phyloP scores from a whole-genome alignment of 805 yeast species.

The Candida koratica region DNA sequence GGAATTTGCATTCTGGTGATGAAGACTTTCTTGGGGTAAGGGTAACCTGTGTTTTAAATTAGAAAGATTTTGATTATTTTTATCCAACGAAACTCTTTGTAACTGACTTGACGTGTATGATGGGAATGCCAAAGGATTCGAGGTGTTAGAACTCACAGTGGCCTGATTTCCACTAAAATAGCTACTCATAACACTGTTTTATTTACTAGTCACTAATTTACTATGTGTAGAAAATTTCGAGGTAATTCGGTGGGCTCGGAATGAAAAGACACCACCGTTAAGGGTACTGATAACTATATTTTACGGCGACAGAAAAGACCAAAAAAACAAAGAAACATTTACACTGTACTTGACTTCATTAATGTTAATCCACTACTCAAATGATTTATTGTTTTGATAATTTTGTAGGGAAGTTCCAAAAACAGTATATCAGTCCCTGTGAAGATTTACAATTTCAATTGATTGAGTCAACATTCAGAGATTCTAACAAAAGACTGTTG shows the following conservation, averaged over 20 bases:
- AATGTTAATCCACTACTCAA: no score
- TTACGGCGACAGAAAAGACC: not conserved
- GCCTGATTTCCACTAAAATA: slow-evolving; percentile 5
- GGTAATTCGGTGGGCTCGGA: slow-evolving; percentile 7
- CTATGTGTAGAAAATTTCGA: slow-evolving; percentile 5
- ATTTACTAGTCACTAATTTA: not conserved
- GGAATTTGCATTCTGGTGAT: slow-evolving; percentile 5
- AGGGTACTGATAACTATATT: not conserved
- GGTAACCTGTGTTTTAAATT: slow-evolving; percentile 13
- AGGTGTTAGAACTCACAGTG: not conserved
- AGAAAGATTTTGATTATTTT: slow-evolving; percentile 6
- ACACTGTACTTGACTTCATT: no score
- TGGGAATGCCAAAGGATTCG: slow-evolving; percentile 11
- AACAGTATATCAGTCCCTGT: no score
- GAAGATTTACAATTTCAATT: no score
- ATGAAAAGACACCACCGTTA: slow-evolving; percentile 3
- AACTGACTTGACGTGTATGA: slow-evolving; percentile 11
- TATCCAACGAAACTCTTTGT: slow-evolving; percentile 6
- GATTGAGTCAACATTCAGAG: no score
- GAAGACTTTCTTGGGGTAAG: slow-evolving; percentile 13
- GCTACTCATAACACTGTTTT: slow-evolving; percentile 3
- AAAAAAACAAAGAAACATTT: not conserved
- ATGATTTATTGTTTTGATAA: no score
- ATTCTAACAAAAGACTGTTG: no score
- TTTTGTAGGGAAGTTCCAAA: no score